Percentiles rank a stretch among this genome's conserved stretches.
phyloP scores from a whole-genome alignment of 768 basidiomycete species.

The Russula ochroleuca region DNA sequence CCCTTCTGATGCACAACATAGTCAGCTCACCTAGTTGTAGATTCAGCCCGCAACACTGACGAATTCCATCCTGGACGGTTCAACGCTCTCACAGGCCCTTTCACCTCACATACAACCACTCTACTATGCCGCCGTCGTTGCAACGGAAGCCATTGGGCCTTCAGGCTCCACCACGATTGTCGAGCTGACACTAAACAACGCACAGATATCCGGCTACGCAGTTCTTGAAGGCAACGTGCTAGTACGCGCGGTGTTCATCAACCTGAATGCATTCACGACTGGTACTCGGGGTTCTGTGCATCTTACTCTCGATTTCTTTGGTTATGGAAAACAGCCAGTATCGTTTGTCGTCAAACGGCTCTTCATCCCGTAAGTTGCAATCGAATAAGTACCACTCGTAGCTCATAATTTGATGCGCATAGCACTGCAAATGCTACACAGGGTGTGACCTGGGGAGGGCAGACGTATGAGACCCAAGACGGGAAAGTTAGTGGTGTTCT shows the following conservation, averaged over 20 bases:
- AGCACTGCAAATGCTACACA: conserved; percentile 49
- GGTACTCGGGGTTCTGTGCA: conserved; percentile 14
- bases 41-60: conserved; percentile 60
- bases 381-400: not conserved
- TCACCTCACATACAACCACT: conserved; percentile 60
- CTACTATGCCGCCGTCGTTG: conserved; percentile 62
- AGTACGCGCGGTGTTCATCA: conserved; percentile 53
- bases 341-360: conserved; percentile 48
- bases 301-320: conserved; percentile 6
- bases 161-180: conserved; percentile 40
- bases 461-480: conserved; percentile 51
- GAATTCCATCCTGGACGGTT: conserved; percentile 53
- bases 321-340: conserved; percentile 33
- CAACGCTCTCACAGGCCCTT: conserved; percentile 45
- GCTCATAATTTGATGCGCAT: not conserved
- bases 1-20: not conserved
- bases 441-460: conserved; percentile 55
- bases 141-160: conserved; percentile 52
- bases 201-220: conserved; percentile 55
- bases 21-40: conserved; percentile 35
- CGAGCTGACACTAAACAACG: conserved; percentile 48
- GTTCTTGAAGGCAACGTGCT: conserved; percentile 48
- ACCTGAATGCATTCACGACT: conserved; percentile 44
- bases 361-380: conserved; percentile 40
- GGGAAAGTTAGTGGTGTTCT: conserved; percentile 40